Evolutionary conservation across 331 rosid genomes (phyloP).

Genomic region (Phaseolus coccineus): DNA sequence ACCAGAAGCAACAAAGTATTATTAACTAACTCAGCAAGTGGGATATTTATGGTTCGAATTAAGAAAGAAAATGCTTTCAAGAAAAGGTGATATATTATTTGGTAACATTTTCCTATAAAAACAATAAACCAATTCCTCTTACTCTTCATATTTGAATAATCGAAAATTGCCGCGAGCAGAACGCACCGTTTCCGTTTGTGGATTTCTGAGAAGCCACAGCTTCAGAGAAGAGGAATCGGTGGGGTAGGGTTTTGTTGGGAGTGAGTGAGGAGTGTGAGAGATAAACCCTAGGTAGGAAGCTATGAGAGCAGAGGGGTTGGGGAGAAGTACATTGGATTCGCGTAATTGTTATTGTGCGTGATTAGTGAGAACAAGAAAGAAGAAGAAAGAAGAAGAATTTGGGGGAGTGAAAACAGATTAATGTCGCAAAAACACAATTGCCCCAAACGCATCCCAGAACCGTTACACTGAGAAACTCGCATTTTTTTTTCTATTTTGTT

Average conservation of each 20-base stretch:
- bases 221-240: slow-evolving; percentile 2
- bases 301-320: not conserved
- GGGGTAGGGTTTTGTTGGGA: slow-evolving; percentile 26
- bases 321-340: slow-evolving; percentile 1
- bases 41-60: not conserved
- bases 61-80: not conserved
- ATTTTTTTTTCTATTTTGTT: too few species aligned
- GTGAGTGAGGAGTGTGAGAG: not conserved
- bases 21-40: not conserved
- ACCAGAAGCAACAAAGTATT: not conserved
- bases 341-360: slow-evolving; percentile 4
- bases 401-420: slow-evolving; percentile 13
- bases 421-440: not conserved
- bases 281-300: slow-evolving; percentile 40
- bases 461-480: not conserved
- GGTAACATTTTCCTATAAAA: slow-evolving; percentile 3
- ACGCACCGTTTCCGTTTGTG: not conserved
- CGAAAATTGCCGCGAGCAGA: not conserved
- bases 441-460: not conserved
- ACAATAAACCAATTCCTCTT: not conserved
- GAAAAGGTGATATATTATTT: slow-evolving; percentile 10
- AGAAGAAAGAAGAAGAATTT: not conserved
- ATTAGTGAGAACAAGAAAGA: slow-evolving; percentile 2
- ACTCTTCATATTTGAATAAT: not conserved
- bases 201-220: not conserved